These are phyloP conservation scores for Talaromyces sp. DNA, from an alignment of 2,329 filamentous ascomycete genomes.

Conservation along the genomic window DNA sequence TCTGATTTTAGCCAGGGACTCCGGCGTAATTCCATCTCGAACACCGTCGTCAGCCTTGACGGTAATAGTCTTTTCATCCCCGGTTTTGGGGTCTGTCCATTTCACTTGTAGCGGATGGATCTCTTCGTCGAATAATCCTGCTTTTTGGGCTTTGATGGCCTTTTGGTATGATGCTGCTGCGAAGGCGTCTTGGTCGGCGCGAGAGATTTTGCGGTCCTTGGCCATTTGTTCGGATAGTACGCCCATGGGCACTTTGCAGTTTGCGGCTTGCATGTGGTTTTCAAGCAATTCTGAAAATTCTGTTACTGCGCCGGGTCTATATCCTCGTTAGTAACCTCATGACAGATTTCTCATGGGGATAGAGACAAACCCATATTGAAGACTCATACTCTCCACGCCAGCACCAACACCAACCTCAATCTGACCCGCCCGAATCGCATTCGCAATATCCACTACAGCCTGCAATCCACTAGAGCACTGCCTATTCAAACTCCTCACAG, in stretches of 20 bases:
- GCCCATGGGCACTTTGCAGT: slow-evolving; percentile 98
- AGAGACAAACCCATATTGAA: slow-evolving; percentile 73
- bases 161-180: slow-evolving; percentile 91
- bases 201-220: slow-evolving; percentile 68
- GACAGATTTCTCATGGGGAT: background rate
- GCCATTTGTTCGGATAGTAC: slow-evolving; percentile 92
- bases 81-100: slow-evolving; percentile 84
- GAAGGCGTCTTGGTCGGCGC: slow-evolving; percentile 80
- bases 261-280: slow-evolving; percentile 71
- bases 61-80: slow-evolving; percentile 75
- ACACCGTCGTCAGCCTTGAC: slow-evolving; percentile 85
- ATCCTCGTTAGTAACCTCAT: background rate
- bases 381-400: slow-evolving; percentile 93
- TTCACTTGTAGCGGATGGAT: slow-evolving; percentile 82
- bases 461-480: slow-evolving; percentile 93
- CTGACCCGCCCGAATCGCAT: slow-evolving; percentile 85
- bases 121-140: slow-evolving; percentile 88
- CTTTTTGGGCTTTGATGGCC: slow-evolving; percentile 75
- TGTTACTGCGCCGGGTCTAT: slow-evolving; percentile 71
- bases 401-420: slow-evolving; percentile 93
- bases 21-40: slow-evolving; percentile 74
- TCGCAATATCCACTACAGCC: slow-evolving; percentile 88
- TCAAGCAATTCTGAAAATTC: slow-evolving; percentile 92
- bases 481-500: slow-evolving; percentile 84
- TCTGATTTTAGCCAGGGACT: slow-evolving; percentile 85